Evolutionary conservation across 108 stramenopile species (phyloP).

Genomic region (Nitzschia sp.): DNA sequence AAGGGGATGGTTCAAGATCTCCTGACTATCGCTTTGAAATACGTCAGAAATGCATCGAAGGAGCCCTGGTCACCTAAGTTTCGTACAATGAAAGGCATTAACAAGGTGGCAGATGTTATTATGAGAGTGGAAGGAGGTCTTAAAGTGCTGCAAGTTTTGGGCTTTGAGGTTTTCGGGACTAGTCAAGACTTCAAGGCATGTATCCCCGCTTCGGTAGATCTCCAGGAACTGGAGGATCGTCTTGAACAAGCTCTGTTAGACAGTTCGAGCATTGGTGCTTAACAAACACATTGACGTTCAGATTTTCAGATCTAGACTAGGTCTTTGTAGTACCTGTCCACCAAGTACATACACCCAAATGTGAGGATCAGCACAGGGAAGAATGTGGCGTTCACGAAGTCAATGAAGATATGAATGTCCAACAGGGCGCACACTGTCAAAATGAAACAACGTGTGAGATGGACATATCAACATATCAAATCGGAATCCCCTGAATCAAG

Average conservation of each 20-base stretch:
- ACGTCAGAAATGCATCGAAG: constrained; percentile 58
- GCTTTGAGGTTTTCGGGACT: constrained; percentile 55
- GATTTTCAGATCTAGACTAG: constrained; percentile 27
- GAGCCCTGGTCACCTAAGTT: constrained; percentile 64
- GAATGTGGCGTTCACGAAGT: constrained; percentile 68
- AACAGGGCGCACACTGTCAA: constrained; percentile 33
- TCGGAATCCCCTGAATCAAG: neutral
- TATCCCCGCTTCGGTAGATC: constrained; percentile 47
- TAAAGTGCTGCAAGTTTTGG: constrained; percentile 47
- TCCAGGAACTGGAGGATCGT: constrained; percentile 13
- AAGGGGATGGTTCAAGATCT: constrained; percentile 20
- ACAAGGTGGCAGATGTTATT: constrained; percentile 74
- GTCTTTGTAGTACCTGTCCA: constrained; percentile 36
- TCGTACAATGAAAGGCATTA: constrained; percentile 62
- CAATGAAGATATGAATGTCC: constrained; percentile 48
- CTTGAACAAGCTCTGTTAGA: constrained; percentile 1
- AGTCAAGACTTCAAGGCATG: constrained; percentile 61
- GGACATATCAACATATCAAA: too few relatives aligned
- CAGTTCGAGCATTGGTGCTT: neutral
- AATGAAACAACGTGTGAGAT: too few relatives aligned
- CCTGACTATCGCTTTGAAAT: constrained; percentile 55
- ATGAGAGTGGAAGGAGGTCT: constrained; percentile 52
- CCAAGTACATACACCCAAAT: constrained; percentile 34
- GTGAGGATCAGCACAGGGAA: constrained; percentile 52
- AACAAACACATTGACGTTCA: too few relatives aligned